phyloP scores from a whole-genome alignment of 2,329 filamentous ascomycete species.

The Fusarium heterosporum region DNA sequence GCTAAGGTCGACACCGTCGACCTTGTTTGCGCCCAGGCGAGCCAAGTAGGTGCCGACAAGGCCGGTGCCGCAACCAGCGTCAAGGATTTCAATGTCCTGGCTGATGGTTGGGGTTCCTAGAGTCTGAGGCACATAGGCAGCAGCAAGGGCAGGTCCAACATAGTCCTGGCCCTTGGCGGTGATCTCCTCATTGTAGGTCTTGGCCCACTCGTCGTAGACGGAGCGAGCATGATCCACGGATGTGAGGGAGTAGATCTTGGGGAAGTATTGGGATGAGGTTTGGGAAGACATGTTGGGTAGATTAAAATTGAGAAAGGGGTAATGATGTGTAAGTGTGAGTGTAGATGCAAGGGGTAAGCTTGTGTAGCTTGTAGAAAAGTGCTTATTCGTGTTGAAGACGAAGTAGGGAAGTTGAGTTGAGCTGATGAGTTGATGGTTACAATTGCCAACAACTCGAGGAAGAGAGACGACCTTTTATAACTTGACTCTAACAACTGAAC shows the following conservation, averaged over 20 bases:
- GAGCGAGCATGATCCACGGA: constrained; percentile 43
- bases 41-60: constrained; percentile 62
- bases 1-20: constrained; percentile 66
- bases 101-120: constrained; percentile 44
- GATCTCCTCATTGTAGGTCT: constrained; percentile 52
- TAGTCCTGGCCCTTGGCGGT: constrained; percentile 54
- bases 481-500: constrained; percentile 5
- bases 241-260: constrained; percentile 46
- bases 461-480: constrained; percentile 32
- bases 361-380: constrained; percentile 1
- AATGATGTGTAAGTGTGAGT: not conserved
- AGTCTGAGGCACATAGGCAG: constrained; percentile 51
- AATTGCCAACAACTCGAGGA: constrained; percentile 25
- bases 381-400: constrained; percentile 28
- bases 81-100: constrained; percentile 55
- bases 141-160: constrained; percentile 55
- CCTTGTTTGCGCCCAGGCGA: constrained; percentile 55
- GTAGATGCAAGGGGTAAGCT: constrained; percentile 2
- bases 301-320: constrained; percentile 2
- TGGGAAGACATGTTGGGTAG: constrained; percentile 43
- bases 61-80: constrained; percentile 68
- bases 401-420: constrained; percentile 12
- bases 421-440: constrained; percentile 9
- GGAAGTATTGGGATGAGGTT: constrained; percentile 38
- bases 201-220: constrained; percentile 54